Base-by-base conservation (phyloP, 2,329 filamentous ascomycete genomes). In the Diaporthe batatas region DNA sequence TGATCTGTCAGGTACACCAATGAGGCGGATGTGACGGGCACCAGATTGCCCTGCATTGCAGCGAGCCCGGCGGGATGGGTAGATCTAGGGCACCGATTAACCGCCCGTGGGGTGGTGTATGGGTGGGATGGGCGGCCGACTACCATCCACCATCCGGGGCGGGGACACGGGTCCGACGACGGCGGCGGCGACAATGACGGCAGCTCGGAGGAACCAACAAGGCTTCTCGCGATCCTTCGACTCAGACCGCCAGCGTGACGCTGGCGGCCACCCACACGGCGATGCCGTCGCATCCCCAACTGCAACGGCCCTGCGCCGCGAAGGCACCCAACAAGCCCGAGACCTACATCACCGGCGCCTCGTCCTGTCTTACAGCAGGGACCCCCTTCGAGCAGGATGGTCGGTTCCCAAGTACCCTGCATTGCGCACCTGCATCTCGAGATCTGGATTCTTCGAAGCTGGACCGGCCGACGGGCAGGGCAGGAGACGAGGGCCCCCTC, bases 1-100 rank as follows among this genome's bases (percentile, higher is more conserved):
- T 54, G 39, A 73, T 51, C 64, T 71, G 71, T 53, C 72, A 75
- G 74, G 72, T 68, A 74, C 74, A 72, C 74, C 74, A 74, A 75
- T 74, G 49, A 67, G 67, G 42, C 57, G 36, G 53, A 47, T 55
- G 70, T 72, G 74, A 71, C 36, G n/a, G 59, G 34, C 64, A 51
- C 68, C 42, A 51, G 47, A 59, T 59, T 21, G 25, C 34, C 68
- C 55, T 72, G 65, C 65, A 72, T 70, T 42, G 32, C 44, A 59
- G 64, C 64, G 21, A 68, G n/a, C 55, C 55, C 47, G 25, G 55
- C 25, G 34, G 47, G 39, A 49, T 53, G 58, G 58, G 53, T 54
- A 58, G 39, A 34, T 51, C 42, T 49, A 21, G 18, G 49, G 57
- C 39, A 68, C 12, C 18, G 18, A 54, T 58, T 65, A 65, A 55